A percentile compares a stretch with the other conserved stretches of the same genome.
These are phyloP conservation scores for Diaporthe sp. DNA, from an alignment of 2,329 filamentous ascomycete species.

Conservation along the genomic window DNA sequence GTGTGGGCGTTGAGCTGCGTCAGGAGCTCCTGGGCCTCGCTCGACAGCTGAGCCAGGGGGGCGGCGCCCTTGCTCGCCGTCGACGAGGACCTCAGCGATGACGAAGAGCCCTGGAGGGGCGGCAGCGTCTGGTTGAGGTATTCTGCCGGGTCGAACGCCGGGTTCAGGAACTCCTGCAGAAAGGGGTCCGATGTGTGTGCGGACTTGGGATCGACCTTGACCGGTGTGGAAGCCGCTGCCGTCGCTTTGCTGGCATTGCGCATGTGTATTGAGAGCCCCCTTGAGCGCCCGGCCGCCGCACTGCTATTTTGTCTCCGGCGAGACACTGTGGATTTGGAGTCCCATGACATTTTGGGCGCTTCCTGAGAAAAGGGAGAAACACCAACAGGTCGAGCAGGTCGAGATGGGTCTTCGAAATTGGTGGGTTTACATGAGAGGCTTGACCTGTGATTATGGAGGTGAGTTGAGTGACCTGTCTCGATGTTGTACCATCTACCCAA, in stretches of 20 bases:
- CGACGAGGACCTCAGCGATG: conserved; percentile 41
- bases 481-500: background rate
- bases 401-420: background rate
- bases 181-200: conserved; percentile 78
- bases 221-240: conserved; percentile 5
- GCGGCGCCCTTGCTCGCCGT: conserved; percentile 57
- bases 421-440: background rate
- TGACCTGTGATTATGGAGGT: background rate
- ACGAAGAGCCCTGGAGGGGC: conserved; percentile 66
- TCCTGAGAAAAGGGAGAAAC: background rate
- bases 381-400: background rate
- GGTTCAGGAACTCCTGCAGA: conserved; percentile 80
- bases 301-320: conserved; percentile 64
- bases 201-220: conserved; percentile 63
- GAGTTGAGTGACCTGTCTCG: conserved; percentile 29
- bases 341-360: conserved; percentile 54
- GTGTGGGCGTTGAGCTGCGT: conserved; percentile 92
- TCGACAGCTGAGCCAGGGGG: conserved; percentile 81
- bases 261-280: conserved; percentile 57
- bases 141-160: conserved; percentile 84
- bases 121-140: conserved; percentile 88
- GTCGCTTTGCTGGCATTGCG: conserved; percentile 53
- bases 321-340: conserved; percentile 50
- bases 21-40: conserved; percentile 85
- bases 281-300: conserved; percentile 50